phyloP scores from a whole-genome alignment of 1,139 yeast genomes.

The Magnusiomyces sp. region DNA sequence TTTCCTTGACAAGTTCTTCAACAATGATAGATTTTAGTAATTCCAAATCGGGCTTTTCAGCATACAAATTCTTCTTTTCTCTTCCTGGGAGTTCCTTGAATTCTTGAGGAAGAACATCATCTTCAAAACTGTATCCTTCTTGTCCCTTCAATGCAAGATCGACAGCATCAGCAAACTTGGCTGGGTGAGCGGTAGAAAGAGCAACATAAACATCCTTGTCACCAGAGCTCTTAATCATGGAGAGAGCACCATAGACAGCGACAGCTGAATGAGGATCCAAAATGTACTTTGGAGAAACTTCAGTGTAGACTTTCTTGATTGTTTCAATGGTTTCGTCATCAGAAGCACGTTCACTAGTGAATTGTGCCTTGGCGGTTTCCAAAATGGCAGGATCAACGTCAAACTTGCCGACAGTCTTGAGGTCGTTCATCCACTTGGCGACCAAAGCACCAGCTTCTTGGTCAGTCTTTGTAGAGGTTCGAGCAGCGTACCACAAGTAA shows the following conservation, averaged over 20 bases:
- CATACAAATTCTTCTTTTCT: conserved; percentile 67
- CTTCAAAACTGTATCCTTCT: conserved; percentile 73
- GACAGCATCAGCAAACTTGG: conserved; percentile 94
- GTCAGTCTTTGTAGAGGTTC: conserved; percentile 51
- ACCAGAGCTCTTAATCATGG: conserved; percentile 42
- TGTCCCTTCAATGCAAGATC: conserved; percentile 61
- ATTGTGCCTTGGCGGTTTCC: conserved; percentile 55
- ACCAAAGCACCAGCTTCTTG: conserved; percentile 68
- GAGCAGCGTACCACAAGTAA: conserved; percentile 85
- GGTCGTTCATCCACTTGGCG: conserved; percentile 66
- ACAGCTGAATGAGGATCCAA: conserved; percentile 96
- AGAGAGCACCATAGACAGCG: conserved; percentile 72
- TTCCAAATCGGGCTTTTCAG: conserved; percentile 66
- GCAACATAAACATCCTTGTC: conserved; percentile 48
- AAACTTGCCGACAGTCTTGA: conserved; percentile 71
- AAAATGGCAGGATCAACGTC: conserved; percentile 59
- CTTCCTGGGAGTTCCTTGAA: conserved; percentile 61
- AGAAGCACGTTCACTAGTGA: conserved; percentile 72
- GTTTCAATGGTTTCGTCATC: conserved; percentile 71
- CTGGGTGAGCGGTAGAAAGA: conserved; percentile 96
- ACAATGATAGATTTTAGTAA: conserved; percentile 67
- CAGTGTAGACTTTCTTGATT: conserved; percentile 58
- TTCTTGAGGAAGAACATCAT: conserved; percentile 82
- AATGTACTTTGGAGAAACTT: conserved; percentile 61
- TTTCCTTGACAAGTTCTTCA: conserved; percentile 53